phyloP scores from a whole-genome alignment of 495 filamentous ascomycete genomes.

The Tuber aestivum region DNA sequence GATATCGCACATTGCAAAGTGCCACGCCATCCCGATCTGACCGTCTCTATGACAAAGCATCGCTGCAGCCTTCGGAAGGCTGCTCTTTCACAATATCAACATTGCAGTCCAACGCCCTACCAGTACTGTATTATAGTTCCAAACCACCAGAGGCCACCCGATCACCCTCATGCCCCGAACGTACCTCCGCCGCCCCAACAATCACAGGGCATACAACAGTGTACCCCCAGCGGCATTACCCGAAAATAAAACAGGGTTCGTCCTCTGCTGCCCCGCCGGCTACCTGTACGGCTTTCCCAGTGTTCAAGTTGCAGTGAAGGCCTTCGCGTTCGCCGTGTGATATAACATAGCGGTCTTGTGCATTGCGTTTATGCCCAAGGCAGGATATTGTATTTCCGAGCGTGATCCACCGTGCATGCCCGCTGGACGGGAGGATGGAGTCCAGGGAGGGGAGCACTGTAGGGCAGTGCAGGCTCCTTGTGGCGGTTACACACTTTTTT shows the following conservation, averaged over 20 bases:
- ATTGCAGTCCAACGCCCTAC: background rate
- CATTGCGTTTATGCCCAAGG: background rate
- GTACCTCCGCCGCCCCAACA: too few species aligned
- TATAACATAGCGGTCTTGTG: background rate
- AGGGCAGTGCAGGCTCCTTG: background rate
- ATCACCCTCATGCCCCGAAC: too few species aligned
- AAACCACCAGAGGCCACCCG: background rate
- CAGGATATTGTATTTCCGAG: background rate
- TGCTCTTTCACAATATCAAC: background rate
- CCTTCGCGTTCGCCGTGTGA: background rate
- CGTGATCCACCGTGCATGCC: background rate
- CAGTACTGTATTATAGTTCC: too few species aligned
- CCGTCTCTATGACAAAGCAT: background rate
- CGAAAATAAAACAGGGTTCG: background rate
- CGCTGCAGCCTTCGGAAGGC: background rate
- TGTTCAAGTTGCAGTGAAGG: background rate
- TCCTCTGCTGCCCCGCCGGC: background rate
- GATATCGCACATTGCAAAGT: background rate
- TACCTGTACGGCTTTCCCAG: background rate
- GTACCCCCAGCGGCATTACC: background rate
- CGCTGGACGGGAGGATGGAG: background rate
- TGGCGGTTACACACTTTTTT: background rate
- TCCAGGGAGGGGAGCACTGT: too few species aligned
- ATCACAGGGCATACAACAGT: too few species aligned
- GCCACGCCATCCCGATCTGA: background rate